These are phyloP conservation scores for Crucibulum laeve DNA, from an alignment of 768 basidiomycete genomes.

Conservation along the genomic window DNA sequence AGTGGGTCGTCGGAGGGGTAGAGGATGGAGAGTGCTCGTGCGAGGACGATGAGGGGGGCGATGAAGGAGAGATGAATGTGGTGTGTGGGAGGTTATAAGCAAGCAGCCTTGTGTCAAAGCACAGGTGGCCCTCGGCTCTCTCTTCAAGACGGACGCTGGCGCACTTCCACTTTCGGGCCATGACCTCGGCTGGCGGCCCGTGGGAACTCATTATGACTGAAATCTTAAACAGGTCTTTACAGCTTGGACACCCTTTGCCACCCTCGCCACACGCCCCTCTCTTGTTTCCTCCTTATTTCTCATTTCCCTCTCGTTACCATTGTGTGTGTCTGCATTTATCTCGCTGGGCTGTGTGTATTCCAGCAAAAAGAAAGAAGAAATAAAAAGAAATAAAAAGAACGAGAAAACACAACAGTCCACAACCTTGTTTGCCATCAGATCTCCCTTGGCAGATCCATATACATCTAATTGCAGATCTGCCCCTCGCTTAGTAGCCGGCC, in stretches of 20 bases:
- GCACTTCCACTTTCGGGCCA: constrained; percentile 25
- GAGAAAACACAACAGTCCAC: background rate
- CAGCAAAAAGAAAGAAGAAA: no score
- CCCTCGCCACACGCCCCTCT: no score
- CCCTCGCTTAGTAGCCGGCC: background rate
- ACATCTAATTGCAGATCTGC: background rate
- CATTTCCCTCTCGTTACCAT: no score
- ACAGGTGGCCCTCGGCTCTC: constrained; percentile 19
- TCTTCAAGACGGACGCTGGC: constrained; percentile 23
- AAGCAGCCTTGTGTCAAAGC: constrained; percentile 26
- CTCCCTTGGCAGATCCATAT: background rate
- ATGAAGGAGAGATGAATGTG: constrained; percentile 7
- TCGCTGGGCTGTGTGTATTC: no score
- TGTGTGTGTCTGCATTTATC: no score
- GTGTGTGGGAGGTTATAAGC: constrained; percentile 6
- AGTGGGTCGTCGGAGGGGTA: constrained; percentile 8
- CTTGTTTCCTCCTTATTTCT: no score
- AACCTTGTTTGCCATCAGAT: background rate
- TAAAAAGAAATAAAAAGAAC: no score
- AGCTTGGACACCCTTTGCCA: background rate
- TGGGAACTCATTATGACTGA: constrained; percentile 14
- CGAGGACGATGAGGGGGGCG: constrained; percentile 9
- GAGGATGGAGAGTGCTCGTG: constrained; percentile 14
- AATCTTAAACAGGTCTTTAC: no score
- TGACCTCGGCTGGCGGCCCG: constrained; percentile 9